phyloP scores from a whole-genome alignment of 306 rosid genomes.

The Rosa rugosa region DNA sequence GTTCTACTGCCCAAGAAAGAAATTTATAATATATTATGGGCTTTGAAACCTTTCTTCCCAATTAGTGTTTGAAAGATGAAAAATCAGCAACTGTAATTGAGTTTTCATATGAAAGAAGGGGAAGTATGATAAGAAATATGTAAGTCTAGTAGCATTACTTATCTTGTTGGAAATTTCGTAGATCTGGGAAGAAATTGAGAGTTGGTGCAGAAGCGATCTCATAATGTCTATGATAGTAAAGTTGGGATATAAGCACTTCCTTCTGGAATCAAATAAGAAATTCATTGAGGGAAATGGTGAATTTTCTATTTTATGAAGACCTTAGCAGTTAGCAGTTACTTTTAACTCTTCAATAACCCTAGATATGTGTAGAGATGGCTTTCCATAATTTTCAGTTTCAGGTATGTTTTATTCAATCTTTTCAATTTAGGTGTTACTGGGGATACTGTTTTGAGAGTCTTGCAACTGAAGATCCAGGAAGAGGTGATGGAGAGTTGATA shows the following conservation, averaged over 20 bases:
- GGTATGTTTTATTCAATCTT: slow-evolving; percentile 24
- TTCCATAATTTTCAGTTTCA: slow-evolving; percentile 8
- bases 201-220: neutral
- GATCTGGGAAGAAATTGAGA: neutral
- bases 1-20: neutral
- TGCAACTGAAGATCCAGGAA: slow-evolving; percentile 92
- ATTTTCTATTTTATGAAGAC: neutral
- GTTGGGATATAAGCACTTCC: neutral
- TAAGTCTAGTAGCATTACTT: neutral
- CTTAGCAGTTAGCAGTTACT: neutral
- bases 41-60: slow-evolving; percentile 4
- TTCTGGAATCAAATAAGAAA: neutral
- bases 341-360: slow-evolving; percentile 1
- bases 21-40: neutral
- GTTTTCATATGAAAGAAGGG: neutral
- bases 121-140: neutral
- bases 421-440: slow-evolving; percentile 73
- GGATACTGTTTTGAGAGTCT: slow-evolving; percentile 96
- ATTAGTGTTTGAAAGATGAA: neutral
- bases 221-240: neutral
- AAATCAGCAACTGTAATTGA: neutral
- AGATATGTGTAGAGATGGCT: neutral
- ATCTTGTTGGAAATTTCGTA: neutral
- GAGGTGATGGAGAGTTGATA: slow-evolving; percentile 80
- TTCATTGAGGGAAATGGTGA: neutral